A percentile compares a stretch with the other conserved stretches of the same genome.
phyloP scores from a whole-genome alignment of 108 stramenopile genomes.

The Cyclotella choctawhatcheeana region DNA sequence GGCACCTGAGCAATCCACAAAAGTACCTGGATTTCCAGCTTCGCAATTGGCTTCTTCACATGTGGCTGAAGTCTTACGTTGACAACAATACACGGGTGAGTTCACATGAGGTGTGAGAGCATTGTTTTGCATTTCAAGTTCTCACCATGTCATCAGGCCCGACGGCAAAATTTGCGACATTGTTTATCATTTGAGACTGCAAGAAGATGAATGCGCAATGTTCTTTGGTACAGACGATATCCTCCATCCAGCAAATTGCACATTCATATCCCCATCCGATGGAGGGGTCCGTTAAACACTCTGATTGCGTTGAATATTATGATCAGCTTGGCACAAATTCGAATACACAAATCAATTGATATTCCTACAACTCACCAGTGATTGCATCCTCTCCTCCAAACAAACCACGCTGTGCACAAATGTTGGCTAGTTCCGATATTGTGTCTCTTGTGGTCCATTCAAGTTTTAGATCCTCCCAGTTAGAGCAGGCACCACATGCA shows the following conservation, averaged over 20 bases:
- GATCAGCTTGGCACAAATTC: too few relatives aligned
- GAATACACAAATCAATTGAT: too few relatives aligned
- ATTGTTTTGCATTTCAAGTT: too few relatives aligned
- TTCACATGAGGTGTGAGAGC: too few relatives aligned
- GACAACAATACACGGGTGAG: too few relatives aligned
- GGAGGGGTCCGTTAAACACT: constrained; percentile 40
- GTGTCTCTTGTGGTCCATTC: constrained; percentile 50
- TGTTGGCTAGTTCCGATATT: constrained; percentile 32
- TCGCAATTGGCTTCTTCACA: constrained; percentile 58
- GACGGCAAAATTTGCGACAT: constrained; percentile 53
- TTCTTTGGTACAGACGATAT: constrained; percentile 58
- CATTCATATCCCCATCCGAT: constrained; percentile 56
- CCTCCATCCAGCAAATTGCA: constrained; percentile 60
- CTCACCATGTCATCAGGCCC: constrained; percentile 52
- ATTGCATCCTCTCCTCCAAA: constrained; percentile 58
- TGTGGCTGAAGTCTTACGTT: constrained; percentile 49
- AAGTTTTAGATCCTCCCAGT: constrained; percentile 53
- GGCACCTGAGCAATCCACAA: constrained; percentile 48
- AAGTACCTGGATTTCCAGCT: constrained; percentile 39
- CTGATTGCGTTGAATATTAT: too few relatives aligned
- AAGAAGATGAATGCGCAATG: constrained; percentile 62
- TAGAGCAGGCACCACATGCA: constrained; percentile 59
- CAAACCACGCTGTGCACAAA: constrained; percentile 40
- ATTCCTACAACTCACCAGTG: too few relatives aligned
- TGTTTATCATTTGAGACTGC: constrained; percentile 56